phyloP scores from a whole-genome alignment of 352 stramenopile genomes.

The Globisporangium spinosum region DNA sequence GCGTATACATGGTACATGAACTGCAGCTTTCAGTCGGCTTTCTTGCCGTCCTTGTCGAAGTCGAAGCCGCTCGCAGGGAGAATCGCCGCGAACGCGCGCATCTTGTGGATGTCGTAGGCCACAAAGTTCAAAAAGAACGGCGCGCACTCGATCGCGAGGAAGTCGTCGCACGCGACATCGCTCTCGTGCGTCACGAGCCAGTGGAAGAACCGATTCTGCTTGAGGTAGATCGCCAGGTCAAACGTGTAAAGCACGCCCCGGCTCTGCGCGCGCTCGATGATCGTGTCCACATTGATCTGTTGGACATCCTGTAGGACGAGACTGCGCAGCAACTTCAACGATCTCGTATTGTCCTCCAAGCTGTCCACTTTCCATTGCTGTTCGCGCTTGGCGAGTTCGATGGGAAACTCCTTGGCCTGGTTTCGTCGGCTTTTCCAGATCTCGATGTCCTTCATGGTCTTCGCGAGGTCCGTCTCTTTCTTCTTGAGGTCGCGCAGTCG shows the following conservation, averaged over 20 bases:
- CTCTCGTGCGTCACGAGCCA: conserved; percentile 74
- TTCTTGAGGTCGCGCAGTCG: conserved; percentile 42
- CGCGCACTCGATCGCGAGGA: conserved; percentile 59
- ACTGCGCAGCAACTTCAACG: conserved; percentile 37
- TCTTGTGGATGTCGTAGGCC: conserved; percentile 61
- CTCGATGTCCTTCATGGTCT: conserved; percentile 54
- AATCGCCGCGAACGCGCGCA: conserved; percentile 46
- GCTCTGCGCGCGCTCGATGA: conserved; percentile 38
- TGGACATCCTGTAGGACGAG: conserved; percentile 57
- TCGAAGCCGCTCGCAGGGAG: conserved; percentile 54
- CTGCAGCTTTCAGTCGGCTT: conserved; percentile 50
- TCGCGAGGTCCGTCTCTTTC: conserved; percentile 54
- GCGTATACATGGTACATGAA: conserved; percentile 64
- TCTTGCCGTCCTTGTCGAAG: conserved; percentile 73
- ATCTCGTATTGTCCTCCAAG: conserved; percentile 33
- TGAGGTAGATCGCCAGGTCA: conserved; percentile 73
- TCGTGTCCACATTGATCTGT: conserved; percentile 45
- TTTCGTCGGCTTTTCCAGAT: conserved; percentile 62
- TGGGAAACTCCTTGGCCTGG: conserved; percentile 47
- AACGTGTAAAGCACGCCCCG: conserved; percentile 58
- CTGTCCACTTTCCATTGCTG: conserved; percentile 40
- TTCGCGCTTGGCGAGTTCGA: conserved; percentile 54
- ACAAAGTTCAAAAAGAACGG: conserved; percentile 65
- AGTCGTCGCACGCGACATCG: conserved; percentile 67
- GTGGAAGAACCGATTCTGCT: conserved; percentile 73